Percentiles rank a stretch among this genome's conserved stretches.
These are phyloP conservation scores for Gracilaria gracilis DNA, from an alignment of 23 red algal species.

Conservation along the genomic window DNA sequence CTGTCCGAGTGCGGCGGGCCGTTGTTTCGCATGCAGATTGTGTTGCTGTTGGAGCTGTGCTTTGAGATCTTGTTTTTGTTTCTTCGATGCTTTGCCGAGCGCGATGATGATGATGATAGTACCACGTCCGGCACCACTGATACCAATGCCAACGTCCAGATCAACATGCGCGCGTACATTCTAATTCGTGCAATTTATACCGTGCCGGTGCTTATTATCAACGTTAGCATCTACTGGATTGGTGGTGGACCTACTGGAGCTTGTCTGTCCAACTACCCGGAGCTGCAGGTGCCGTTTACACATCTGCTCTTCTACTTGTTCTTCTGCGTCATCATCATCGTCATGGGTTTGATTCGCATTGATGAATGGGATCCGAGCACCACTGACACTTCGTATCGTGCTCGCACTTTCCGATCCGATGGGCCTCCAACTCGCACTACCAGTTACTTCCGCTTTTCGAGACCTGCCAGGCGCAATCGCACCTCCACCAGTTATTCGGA, in stretches of 20 bases:
- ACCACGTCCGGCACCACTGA: neutral
- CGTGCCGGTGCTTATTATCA: conserved; percentile 53
- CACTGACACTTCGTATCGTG: conserved; percentile 22
- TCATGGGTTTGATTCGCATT: conserved; percentile 30
- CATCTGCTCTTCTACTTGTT: conserved; percentile 42
- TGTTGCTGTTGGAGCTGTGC: conserved; percentile 58
- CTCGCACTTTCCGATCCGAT: conserved; percentile 2
- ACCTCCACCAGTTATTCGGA: conserved; percentile 22
- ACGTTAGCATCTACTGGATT: conserved; percentile 48
- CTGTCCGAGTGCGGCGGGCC: conserved; percentile 33
- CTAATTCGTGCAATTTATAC: conserved; percentile 46
- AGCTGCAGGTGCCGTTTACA: conserved; percentile 29
- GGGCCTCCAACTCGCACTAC: conserved; percentile 34
- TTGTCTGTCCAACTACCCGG: conserved; percentile 21
- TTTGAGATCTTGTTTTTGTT: conserved; percentile 55
- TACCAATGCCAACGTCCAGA: conserved; percentile 18
- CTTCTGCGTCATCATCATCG: conserved; percentile 16
- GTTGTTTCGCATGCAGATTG: conserved; percentile 49
- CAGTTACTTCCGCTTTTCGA: conserved; percentile 30
- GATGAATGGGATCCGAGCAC: conserved; percentile 13
- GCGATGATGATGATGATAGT: conserved; percentile 23
- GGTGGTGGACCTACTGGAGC: conserved; percentile 52
- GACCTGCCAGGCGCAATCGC: neutral
- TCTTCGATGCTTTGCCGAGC: conserved; percentile 17
- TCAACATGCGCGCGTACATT: conserved; percentile 34